Base-by-base conservation (phyloP, 768 basidiomycete species). In the Trametes punicea region DNA sequence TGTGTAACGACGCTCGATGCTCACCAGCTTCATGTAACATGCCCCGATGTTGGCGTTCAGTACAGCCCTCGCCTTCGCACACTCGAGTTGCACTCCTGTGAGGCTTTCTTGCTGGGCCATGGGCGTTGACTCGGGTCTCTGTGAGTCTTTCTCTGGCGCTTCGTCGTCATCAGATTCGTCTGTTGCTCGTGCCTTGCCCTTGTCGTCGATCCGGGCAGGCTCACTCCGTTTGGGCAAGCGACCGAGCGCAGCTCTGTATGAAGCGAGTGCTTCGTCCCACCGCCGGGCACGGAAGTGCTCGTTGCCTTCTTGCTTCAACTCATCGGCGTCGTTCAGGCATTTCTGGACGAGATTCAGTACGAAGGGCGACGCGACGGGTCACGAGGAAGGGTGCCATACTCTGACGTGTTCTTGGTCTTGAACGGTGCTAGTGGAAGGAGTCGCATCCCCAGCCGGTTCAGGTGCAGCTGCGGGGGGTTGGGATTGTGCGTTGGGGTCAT, bases 21-120 rank as follows among this genome's bases (percentile, higher is more conserved):
- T 66, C 64, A 90, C 93, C 70, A 90, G 70, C 65, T 91, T 90
- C 5, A 90, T 77, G 67, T 85, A 76, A 64, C 93, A 95, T 48
- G 93, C 94, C 0, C 80, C 93, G 34, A 96, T 84, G 67, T 98
- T 98, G n/a, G 88, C 86, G 67, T 89, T 81, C 62, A 95, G 68
- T 15, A 90, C 76, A 27, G 92, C 84, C 50, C 90, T 80, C 23
- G 80, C 75, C 64, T 83, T 84, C 11, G 75, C 72, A 60, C 76
- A 80, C 48, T 82, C 75, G 33, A 62, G 38, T 33, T 83, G 76
- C n/a, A 79, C 56, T 29, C 69, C 71, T 13, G 67, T 61, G 20
- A 72, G 31, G 55, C 23, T 62, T 54, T 55, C 34, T 48, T n/a
- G 51, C 54, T 16, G 61, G 55, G 13, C 34, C 7, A 4, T 8